These are phyloP conservation scores for Apocynum venetum DNA, from an alignment of 257 asterid species.

Conservation along the genomic window DNA sequence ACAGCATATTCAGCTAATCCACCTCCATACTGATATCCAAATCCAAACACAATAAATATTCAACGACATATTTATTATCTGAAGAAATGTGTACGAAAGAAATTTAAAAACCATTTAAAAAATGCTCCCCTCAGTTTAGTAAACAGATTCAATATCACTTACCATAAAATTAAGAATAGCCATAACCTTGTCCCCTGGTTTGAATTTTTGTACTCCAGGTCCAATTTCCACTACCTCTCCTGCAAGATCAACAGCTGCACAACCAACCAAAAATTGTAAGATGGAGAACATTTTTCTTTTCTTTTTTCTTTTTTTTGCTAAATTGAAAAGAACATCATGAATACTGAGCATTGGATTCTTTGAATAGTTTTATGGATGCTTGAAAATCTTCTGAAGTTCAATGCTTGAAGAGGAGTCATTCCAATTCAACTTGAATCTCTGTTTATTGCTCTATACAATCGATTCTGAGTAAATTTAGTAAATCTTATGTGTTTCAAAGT, in stretches of 20 bases:
- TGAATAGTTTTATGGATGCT: background rate
- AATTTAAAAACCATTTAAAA: background rate
- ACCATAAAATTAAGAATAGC: conserved; percentile 13
- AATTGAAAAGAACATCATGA: background rate
- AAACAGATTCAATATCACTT: background rate
- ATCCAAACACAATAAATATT: background rate
- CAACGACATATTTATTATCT: background rate
- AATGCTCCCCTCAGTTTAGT: background rate
- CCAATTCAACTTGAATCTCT: background rate
- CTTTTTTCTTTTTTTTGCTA: no score
- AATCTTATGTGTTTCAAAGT: background rate
- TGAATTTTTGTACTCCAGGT: conserved; percentile 23
- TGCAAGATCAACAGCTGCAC: conserved; percentile 26
- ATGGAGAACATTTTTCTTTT: no score
- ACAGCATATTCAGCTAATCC: conserved; percentile 63
- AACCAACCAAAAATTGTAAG: background rate
- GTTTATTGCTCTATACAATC: background rate
- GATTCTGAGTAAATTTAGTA: background rate
- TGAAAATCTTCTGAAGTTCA: background rate
- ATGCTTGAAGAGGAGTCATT: background rate
- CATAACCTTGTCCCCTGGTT: conserved; percentile 27
- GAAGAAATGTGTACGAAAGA: background rate
- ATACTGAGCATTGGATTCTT: background rate
- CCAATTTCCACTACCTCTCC: conserved; percentile 32
- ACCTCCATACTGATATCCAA: conserved; percentile 46